Evolutionary conservation across 768 basidiomycete species (phyloP), one percentile per base, ranked within the genome.

Genomic region (Lactarius evosmus): DNA sequence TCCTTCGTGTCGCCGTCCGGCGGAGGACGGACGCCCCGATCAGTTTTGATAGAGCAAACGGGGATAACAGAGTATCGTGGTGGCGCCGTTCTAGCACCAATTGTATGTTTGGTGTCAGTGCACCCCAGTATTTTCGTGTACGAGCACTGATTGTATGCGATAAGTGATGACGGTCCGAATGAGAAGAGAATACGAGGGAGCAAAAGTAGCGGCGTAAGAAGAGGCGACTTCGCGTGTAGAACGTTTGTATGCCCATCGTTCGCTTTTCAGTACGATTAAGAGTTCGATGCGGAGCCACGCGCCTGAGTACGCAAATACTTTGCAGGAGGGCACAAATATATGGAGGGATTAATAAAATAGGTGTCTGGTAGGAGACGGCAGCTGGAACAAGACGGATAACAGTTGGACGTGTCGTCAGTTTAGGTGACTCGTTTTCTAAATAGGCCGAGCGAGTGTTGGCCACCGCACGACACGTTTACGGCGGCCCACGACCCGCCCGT

Each of bases 401-500:
- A 49, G 38, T 27, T 51, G 49, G 22, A n/a, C 9, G 25, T 27
- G 34, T 41, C 32, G 22, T 65, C 46, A 25, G n/a, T 33, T 56
- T 56, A 61, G 25, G 64, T 36, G 55, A 61, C 55, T 11, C 67
- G 65, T 61, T 58, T 66, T 55, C 58, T 68, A 41, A 68, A 68
- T 27, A 68, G 56, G 16, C 67, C 89, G 22, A 91, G 71, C 2
- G 88, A 85, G 70, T 92, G 90, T 71, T 92, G 91, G 3, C 90
- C 90, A 36, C 90, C 90, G 72, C 89, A 91, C 1, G 87, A 81
- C 40, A 85, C 86, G 25, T 81, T 78, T 27, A 83, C 71, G 17
- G 88, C 85, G 46, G 82, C 80, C 87, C 87, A 89, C 7, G 81
- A 77, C 19, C 86, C 86, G 16, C 90, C 90, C 69, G 87, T 85